These are phyloP conservation scores for Pleoardoris graminearum DNA, from an alignment of 2,329 filamentous ascomycete species.

Conservation along the genomic window DNA sequence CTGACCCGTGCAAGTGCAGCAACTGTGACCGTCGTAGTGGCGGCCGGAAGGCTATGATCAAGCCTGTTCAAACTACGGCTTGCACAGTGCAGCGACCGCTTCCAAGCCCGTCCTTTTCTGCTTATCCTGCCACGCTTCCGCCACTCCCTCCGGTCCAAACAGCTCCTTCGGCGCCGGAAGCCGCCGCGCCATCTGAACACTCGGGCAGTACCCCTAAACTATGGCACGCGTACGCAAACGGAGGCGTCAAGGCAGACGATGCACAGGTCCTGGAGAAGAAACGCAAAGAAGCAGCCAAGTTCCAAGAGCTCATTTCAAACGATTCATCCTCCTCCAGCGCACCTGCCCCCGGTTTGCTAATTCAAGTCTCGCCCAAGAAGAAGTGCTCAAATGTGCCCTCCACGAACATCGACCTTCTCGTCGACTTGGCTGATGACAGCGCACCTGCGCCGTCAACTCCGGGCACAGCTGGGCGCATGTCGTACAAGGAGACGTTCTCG, in stretches of 20 bases:
- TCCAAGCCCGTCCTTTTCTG: conserved; percentile 4
- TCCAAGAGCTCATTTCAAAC: conserved; percentile 9
- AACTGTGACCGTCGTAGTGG: conserved; percentile 29
- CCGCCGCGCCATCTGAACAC: background rate
- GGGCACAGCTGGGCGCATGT: background rate
- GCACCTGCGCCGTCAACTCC: background rate
- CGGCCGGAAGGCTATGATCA: conserved; percentile 32
- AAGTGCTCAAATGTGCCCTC: background rate
- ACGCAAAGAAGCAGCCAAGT: conserved; percentile 19
- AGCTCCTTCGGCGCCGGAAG: background rate
- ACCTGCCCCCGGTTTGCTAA: conserved; percentile 13
- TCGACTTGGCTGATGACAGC: background rate
- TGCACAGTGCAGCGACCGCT: background rate
- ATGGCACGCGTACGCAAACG: conserved; percentile 25
- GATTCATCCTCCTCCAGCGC: background rate
- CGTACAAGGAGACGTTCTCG: conserved; percentile 1
- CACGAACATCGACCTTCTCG: conserved; percentile 1
- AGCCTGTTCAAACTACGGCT: conserved; percentile 13
- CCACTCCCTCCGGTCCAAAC: background rate
- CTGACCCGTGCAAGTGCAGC: conserved; percentile 34
- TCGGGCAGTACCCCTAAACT: conserved; percentile 7
- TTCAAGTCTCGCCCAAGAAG: conserved; percentile 22
- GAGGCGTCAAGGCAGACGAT: conserved; percentile 27
- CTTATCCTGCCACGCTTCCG: conserved; percentile 1
- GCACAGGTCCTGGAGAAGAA: conserved; percentile 16